Percentiles rank a stretch among this genome's conserved stretches.
Conservation (phyloP, 495 filamentous ascomycete species). For the Penicillium simplicissimum region DNA sequence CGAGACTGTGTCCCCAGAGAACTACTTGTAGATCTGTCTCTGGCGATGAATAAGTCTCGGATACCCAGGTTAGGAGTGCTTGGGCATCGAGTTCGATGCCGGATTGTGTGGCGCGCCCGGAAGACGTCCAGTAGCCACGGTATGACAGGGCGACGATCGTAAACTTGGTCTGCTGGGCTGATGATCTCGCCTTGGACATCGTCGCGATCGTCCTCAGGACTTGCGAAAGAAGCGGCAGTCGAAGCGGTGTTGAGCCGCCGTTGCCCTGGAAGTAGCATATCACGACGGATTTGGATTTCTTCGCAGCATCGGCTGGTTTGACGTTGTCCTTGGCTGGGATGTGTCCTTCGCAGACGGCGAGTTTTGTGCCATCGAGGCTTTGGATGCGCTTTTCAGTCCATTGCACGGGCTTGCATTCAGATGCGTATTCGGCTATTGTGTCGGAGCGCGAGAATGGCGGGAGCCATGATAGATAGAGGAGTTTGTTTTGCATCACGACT, state of each 20-base stretch:
- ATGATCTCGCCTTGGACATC: background rate
- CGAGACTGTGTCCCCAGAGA: conserved; percentile 83
- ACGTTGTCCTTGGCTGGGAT: conserved; percentile 2
- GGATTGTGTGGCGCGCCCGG: conserved; percentile 63
- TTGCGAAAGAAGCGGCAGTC: conserved; percentile 66
- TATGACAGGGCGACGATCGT: conserved; percentile 69
- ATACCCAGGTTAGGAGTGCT: conserved; percentile 59
- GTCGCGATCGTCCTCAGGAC: conserved; percentile 26
- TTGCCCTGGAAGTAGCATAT: conserved; percentile 47
- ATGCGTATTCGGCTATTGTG: conserved; percentile 60
- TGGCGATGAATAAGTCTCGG: conserved; percentile 31
- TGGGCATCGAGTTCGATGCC: conserved; percentile 66
- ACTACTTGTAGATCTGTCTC: conserved; percentile 50
- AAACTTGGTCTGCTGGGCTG: conserved; percentile 34
- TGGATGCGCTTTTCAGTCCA: conserved; percentile 61
- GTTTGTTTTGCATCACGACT: conserved; percentile 78
- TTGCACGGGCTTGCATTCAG: conserved; percentile 55
- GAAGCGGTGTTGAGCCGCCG: conserved; percentile 57
- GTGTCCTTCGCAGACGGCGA: conserved; percentile 56
- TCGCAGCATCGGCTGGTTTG: background rate
- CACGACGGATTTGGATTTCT: conserved; percentile 26
- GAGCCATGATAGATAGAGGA: conserved; percentile 77
- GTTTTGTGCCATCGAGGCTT: conserved; percentile 61
- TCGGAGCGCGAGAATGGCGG: conserved; percentile 58
- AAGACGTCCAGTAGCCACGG: conserved; percentile 78